phyloP scores from a whole-genome alignment of 1,284 basidiomycete genomes.

The Cryptococcus neoformans region DNA sequence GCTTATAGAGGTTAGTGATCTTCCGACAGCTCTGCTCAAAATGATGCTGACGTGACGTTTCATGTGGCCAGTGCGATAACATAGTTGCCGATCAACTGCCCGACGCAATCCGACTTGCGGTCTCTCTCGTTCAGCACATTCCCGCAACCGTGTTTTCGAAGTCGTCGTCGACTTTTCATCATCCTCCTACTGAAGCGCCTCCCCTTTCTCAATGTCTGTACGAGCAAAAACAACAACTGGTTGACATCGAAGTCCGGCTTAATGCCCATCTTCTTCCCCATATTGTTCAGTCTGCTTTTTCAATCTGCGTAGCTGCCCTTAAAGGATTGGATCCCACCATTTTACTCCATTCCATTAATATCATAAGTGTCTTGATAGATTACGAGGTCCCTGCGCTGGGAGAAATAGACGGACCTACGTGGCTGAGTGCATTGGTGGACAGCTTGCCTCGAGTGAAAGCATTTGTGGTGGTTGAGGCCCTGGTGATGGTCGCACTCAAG shows the following conservation, averaged over 20 bases:
- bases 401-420: conserved; percentile 23
- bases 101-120: conserved; percentile 1
- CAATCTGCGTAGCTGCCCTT: conserved; percentile 6
- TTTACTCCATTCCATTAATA: conserved; percentile 12
- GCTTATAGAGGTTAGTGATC: conserved; percentile 1
- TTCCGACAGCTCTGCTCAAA: too few species aligned
- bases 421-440: conserved; percentile 37
- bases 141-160: not conserved
- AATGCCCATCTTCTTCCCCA: conserved; percentile 13
- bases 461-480: conserved; percentile 63
- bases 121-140: conserved; percentile 4
- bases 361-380: conserved; percentile 24
- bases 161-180: not conserved
- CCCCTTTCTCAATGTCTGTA: conserved; percentile 4
- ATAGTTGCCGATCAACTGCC: too few species aligned
- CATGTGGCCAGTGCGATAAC: too few species aligned
- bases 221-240: not conserved
- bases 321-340: conserved; percentile 1
- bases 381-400: conserved; percentile 23
- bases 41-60: too few species aligned
- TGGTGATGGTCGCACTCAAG: conserved; percentile 59
- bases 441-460: conserved; percentile 55
- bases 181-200: not conserved
- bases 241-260: conserved; percentile 4
- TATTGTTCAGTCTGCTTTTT: conserved; percentile 23